A percentile compares a stretch with the other conserved stretches of the same genome.
Evolutionary conservation across 768 basidiomycete species (phyloP).

Genomic region (Gelatoporia subvermispora): DNA sequence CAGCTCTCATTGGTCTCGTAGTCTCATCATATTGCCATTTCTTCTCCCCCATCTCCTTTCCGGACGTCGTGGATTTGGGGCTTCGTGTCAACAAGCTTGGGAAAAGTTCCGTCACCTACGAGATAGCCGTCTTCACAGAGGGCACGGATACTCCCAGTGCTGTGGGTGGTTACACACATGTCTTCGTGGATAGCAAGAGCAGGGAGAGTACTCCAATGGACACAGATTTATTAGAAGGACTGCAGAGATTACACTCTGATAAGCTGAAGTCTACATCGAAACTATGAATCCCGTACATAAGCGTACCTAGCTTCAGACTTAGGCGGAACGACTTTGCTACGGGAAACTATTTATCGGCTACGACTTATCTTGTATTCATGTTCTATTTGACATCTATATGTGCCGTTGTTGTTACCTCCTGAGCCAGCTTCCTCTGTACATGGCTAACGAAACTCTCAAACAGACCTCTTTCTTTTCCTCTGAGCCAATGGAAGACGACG

Average conservation of each 20-base stretch:
- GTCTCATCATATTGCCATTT: slow-evolving; percentile 78
- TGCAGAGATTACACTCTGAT: slow-evolving; percentile 32
- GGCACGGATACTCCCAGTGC: slow-evolving; percentile 29
- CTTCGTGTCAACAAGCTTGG: slow-evolving; percentile 65
- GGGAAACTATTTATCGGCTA: not conserved
- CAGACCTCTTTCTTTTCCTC: slow-evolving; percentile 49
- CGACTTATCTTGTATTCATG: too few species aligned
- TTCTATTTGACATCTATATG: too few species aligned
- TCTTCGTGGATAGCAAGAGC: slow-evolving; percentile 65
- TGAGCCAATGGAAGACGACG: slow-evolving; percentile 58
- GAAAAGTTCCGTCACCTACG: slow-evolving; percentile 72
- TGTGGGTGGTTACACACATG: slow-evolving; percentile 68
- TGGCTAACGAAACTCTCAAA: slow-evolving; percentile 71
- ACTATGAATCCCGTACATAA: slow-evolving; percentile 2
- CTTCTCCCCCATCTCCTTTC: slow-evolving; percentile 71
- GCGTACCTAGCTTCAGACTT: too few species aligned
- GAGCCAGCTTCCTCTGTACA: slow-evolving; percentile 50
- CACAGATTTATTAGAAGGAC: slow-evolving; percentile 37
- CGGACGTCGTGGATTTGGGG: slow-evolving; percentile 64
- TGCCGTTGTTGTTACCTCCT: too few species aligned
- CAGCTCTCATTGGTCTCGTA: slow-evolving; percentile 66
- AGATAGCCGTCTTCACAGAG: slow-evolving; percentile 69
- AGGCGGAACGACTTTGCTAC: not conserved
- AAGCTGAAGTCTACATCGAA: not conserved
- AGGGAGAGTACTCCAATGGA: slow-evolving; percentile 53